Percentiles rank a stretch among this genome's conserved stretches.
These are phyloP conservation scores for Yarrowia porcina DNA, from an alignment of 805 yeast genomes.

Conservation along the genomic window DNA sequence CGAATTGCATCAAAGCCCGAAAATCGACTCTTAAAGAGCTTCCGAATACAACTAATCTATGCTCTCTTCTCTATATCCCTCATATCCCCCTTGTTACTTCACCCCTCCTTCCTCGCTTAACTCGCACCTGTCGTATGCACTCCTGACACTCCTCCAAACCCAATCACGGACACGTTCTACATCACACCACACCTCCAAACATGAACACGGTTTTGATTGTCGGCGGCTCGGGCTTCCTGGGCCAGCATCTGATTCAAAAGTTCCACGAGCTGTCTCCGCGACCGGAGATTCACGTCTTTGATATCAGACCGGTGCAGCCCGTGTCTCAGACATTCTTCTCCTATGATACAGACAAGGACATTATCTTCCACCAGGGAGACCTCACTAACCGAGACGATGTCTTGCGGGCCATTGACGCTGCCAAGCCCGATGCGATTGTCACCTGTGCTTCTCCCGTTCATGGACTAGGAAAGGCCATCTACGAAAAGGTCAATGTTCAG, in stretches of 20 bases:
- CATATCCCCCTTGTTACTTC: too few species aligned
- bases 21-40: too few species aligned
- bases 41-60: too few species aligned
- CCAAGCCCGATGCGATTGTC: constrained; percentile 72
- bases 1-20: too few species aligned
- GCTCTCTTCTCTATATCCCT: too few species aligned
- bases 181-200: neutral
- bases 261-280: constrained; percentile 62
- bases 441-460: constrained; percentile 98
- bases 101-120: neutral
- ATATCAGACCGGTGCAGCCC: constrained; percentile 80
- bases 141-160: neutral
- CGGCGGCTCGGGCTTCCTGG: constrained; percentile 97
- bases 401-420: constrained; percentile 52
- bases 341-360: constrained; percentile 53
- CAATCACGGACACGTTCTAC: neutral
- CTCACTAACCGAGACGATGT: constrained; percentile 73
- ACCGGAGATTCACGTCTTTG: constrained; percentile 81
- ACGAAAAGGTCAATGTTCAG: constrained; percentile 82
- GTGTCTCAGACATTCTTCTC: constrained; percentile 66
- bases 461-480: constrained; percentile 75
- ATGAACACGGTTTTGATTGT: constrained; percentile 67
- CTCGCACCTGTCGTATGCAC: neutral
- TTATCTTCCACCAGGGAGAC: constrained; percentile 75
- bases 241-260: constrained; percentile 85